Percentiles rank a stretch among this genome's conserved stretches.
Conservation (phyloP, 441 rosid species). For the Jatropha podagrica region DNA sequence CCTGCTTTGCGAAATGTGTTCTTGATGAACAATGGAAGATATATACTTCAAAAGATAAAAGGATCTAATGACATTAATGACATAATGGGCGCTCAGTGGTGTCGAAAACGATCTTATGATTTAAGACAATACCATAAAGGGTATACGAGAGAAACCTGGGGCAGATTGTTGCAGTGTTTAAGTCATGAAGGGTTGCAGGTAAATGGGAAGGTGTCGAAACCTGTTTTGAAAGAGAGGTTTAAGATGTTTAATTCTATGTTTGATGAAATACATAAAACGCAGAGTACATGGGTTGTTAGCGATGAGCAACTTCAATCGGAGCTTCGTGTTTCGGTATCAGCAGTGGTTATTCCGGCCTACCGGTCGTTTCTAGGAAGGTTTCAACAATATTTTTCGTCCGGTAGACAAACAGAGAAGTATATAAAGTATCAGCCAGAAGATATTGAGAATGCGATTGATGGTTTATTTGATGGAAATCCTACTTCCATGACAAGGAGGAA, state of each 20-base stretch:
- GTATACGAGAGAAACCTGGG: slow-evolving; percentile 87
- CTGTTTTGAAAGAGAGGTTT: slow-evolving; percentile 78
- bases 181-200: slow-evolving; percentile 62
- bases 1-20: slow-evolving; percentile 57
- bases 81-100: slow-evolving; percentile 61
- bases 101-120: slow-evolving; percentile 33
- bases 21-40: slow-evolving; percentile 95
- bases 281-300: slow-evolving; percentile 82
- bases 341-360: slow-evolving; percentile 82
- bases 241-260: slow-evolving; percentile 79
- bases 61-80: slow-evolving; percentile 58
- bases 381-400: slow-evolving; percentile 57
- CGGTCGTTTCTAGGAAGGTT: slow-evolving; percentile 82
- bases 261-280: slow-evolving; percentile 90
- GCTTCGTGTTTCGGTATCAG: slow-evolving; percentile 75
- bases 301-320: slow-evolving; percentile 94
- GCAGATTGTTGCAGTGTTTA: slow-evolving; percentile 63
- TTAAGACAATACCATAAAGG: slow-evolving; percentile 68
- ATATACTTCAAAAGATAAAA: slow-evolving; percentile 81
- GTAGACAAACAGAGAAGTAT: slow-evolving; percentile 91
- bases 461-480: slow-evolving; percentile 70
- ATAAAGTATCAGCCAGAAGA: slow-evolving; percentile 86
- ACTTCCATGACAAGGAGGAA: slow-evolving; percentile 50
- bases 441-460: slow-evolving; percentile 67
- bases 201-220: slow-evolving; percentile 76